phyloP scores from a whole-genome alignment of 352 stramenopile species.

The Pythium scleroteichum region DNA sequence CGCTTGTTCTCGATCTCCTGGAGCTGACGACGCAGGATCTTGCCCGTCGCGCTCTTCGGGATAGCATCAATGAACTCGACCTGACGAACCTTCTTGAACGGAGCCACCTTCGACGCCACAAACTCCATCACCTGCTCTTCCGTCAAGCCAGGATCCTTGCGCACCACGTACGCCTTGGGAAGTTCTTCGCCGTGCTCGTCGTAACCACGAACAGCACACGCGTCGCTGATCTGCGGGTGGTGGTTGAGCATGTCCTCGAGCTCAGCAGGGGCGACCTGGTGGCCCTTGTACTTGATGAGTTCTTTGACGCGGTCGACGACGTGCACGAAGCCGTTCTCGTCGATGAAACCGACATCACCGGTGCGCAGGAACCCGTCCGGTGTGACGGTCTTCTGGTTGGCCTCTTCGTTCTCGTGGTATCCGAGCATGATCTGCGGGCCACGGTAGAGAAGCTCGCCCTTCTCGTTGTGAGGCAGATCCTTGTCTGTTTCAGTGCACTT shows the following conservation, averaged over 20 bases:
- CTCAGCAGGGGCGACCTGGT: constrained; percentile 91
- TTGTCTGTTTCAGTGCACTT: constrained; percentile 38
- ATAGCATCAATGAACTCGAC: constrained; percentile 88
- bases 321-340: constrained; percentile 92
- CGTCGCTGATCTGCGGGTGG: constrained; percentile 54
- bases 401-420: constrained; percentile 88
- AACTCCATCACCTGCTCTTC: constrained; percentile 72
- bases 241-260: constrained; percentile 90
- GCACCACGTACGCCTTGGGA: constrained; percentile 90
- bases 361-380: constrained; percentile 85
- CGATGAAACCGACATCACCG: constrained; percentile 90
- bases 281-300: constrained; percentile 94
- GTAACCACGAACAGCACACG: constrained; percentile 49
- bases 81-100: constrained; percentile 73
- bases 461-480: constrained; percentile 29
- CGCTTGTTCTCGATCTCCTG: constrained; percentile 26
- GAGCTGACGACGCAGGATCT: constrained; percentile 90
- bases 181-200: constrained; percentile 78
- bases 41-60: constrained; percentile 90
- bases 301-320: constrained; percentile 95
- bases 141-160: constrained; percentile 47
- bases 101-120: constrained; percentile 68
- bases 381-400: constrained; percentile 76
- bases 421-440: constrained; percentile 37
- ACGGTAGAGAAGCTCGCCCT: constrained; percentile 79